These are phyloP conservation scores for Cardamine chenopodiifolia DNA, from an alignment of 345 rosid genomes.

Conservation along the genomic window DNA sequence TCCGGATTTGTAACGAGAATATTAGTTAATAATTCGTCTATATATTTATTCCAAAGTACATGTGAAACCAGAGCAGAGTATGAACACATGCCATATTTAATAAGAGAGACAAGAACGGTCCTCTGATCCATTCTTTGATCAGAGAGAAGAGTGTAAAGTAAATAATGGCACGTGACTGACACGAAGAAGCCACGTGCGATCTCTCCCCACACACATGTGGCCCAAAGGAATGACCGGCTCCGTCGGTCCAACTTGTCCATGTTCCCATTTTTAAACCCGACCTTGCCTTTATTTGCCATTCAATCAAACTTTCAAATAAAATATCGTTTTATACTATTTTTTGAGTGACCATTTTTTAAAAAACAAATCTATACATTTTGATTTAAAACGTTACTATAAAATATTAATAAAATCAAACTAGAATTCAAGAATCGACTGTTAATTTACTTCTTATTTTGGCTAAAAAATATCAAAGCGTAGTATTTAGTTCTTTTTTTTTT, in stretches of 20 bases:
- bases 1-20: too few species aligned
- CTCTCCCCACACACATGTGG: conserved; percentile 56
- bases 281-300: background rate
- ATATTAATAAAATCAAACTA: too few species aligned
- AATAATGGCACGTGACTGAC: conserved; percentile 65
- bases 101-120: conserved; percentile 44
- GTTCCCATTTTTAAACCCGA: conserved; percentile 11
- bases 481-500: too few species aligned
- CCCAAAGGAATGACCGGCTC: conserved; percentile 41
- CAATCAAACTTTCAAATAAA: background rate
- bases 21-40: conserved; percentile 23
- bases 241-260: conserved; percentile 56
- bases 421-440: background rate
- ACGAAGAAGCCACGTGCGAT: conserved; percentile 49
- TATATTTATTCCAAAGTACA: conserved; percentile 28
- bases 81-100: conserved; percentile 44
- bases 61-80: conserved; percentile 45
- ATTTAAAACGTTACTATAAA: too few species aligned
- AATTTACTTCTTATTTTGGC: background rate
- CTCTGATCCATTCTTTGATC: conserved; percentile 38
- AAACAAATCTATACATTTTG: too few species aligned
- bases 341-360: background rate
- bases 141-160: conserved; percentile 46
- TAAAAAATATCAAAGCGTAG: background rate
- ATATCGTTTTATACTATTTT: background rate